Evolutionary conservation across 2,329 filamentous ascomycete species (phyloP), one percentile per base, ranked within the genome.

Genomic region (Nothophoma quercina): DNA sequence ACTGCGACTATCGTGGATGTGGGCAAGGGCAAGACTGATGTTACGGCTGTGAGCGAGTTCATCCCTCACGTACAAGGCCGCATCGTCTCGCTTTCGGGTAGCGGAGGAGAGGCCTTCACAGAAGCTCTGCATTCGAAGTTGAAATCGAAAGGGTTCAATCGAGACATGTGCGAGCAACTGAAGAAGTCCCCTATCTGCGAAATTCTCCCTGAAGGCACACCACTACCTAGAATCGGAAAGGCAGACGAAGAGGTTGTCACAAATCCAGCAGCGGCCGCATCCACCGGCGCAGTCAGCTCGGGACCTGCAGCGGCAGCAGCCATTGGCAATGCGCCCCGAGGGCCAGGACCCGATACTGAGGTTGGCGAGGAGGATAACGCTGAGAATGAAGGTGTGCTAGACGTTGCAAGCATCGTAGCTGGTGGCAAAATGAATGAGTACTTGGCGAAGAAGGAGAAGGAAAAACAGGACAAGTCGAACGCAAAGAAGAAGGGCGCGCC

Each of bases 1-100:
- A 91, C 85, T 63, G 88, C 95, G 67, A 95, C 91, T 0, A 85
- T 99, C 16, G 83, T 99, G 19, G 95, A 99, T 72, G 89, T 99
- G 54, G 95, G 95, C 9, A 91, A 87, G 71, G 87, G 91, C 67
- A 98, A 98, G 78, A 91, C 93, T 19, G 93, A 99, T 67, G 85
- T 99, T 16, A 96, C 92, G 1, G 93, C 93, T 50, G 86, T 99
- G 41, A 87, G 88, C 51, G 93, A 98, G 57, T 93, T 90, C 65
- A 78, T 86, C 36, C 83, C 96, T 78, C 82, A 92, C 74, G 81
- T 90, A 75, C 78, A 86, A 68, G 82, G 85, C 69, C 75, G 84
- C 81, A 76, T 88, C 71, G 73, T 85, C 70, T 76, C 86, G 58
- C 55, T 89, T 61, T 68, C 83, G 44, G 78, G 87, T 12, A 95